Percentiles rank a stretch among this genome's conserved stretches.
phyloP scores from a whole-genome alignment of 768 basidiomycete species.

The Leucocoprinus leucothites region DNA sequence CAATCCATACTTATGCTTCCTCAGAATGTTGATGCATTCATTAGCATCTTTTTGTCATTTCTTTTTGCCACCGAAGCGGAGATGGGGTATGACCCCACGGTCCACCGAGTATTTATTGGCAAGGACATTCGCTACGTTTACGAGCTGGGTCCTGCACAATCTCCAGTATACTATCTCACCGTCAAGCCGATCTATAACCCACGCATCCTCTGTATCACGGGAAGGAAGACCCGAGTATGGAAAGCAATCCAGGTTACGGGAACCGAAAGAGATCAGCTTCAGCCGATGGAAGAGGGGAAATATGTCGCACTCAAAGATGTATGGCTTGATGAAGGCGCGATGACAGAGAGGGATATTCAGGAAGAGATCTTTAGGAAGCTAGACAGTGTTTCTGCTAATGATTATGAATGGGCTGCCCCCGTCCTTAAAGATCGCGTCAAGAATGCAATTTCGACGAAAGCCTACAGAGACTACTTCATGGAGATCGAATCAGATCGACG shows the following conservation, averaged over 20 bases:
- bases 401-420: no score
- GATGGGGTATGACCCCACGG: conserved; percentile 7
- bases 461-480: no score
- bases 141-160: neutral
- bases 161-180: neutral
- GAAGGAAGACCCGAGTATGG: conserved; percentile 15
- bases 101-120: neutral
- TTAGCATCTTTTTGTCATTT: neutral
- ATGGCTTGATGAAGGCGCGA: conserved; percentile 14
- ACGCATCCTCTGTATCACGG: conserved; percentile 11
- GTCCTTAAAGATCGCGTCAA: no score
- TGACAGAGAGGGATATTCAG: conserved; percentile 16
- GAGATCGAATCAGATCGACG: no score
- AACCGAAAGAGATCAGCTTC: no score
- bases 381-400: no score
- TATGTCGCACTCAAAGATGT: conserved; percentile 17
- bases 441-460: no score
- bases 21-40: neutral
- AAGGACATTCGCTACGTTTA: neutral
- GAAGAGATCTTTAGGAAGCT: conserved; percentile 10
- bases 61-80: neutral
- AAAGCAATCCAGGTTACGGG: conserved; percentile 8
- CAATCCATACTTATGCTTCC: no score
- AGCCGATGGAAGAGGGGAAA: no score
- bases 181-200: neutral